Evolutionary conservation across 2,329 filamentous ascomycete species (phyloP), one percentile per base, ranked within the genome.

Genomic region (Ophiocordyceps robertsii): DNA sequence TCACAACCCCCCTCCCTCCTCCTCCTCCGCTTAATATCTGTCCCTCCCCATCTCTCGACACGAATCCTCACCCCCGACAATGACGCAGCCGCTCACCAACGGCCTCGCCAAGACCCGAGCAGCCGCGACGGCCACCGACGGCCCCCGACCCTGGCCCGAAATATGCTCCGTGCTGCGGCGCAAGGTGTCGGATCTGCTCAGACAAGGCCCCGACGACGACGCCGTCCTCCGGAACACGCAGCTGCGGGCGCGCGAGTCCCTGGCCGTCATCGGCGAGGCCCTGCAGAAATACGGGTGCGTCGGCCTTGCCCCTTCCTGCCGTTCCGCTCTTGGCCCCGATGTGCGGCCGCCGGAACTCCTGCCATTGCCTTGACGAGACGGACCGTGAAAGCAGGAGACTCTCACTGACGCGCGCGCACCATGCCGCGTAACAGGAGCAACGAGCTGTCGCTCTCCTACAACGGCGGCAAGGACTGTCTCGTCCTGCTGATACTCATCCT

Each of bases 381-480:
- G 29, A 10, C 29, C 29, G 29, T 19, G 19, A 19, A 36, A n/a
- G 14, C 33, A 17, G 9, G 13, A 16, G 14, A 12, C 6, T 10
- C 33, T 36, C 14, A 36, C 24, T 16, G 1, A 13, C 17, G 14
- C 17, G 21, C 6, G 33, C 24, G 43, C 43, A 21, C 37, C 44
- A 39, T 19, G 19, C 19, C 19, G 19, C 19, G 37, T 24, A 40
- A 46, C 53, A 92, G 85, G 45, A 74, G 83, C 47, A 72, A 82
- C 45, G 75, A 93, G 57, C 73, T 96, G 46, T 87, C 89, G 6
- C 71, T 96, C 49, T 94, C 90, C 44, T 98, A 95, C 66, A 98
- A 98, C 55, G 92, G 92, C 57, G 92, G 92, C 47, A 98, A 98
- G 63, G 92, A 96, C 70, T 96, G 90, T 56, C 82, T 96, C 16